Conservation (phyloP, 495 filamentous ascomycete genomes). For the Penicillium desertorum region DNA sequence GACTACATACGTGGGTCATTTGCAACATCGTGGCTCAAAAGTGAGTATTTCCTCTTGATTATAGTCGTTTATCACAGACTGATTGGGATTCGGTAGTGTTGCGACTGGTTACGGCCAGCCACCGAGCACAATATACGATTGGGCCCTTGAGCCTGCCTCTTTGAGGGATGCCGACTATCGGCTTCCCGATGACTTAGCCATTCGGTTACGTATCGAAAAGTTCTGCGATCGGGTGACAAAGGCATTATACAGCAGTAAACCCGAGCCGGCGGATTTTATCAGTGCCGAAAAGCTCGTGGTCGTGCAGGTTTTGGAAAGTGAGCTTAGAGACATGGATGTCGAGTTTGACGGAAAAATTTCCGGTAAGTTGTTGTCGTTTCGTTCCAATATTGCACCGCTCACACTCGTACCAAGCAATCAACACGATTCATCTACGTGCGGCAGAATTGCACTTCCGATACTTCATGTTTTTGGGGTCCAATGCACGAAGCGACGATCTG, state of each 20-base stretch:
- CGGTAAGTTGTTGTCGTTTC: slow-evolving; percentile 57
- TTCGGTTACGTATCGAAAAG: slow-evolving; percentile 75
- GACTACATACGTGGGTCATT: slow-evolving; percentile 85
- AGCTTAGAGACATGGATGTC: slow-evolving; percentile 54
- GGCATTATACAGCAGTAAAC: slow-evolving; percentile 78
- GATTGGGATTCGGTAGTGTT: slow-evolving; percentile 51
- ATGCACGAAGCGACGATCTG: slow-evolving; percentile 69
- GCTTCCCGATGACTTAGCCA: slow-evolving; percentile 64
- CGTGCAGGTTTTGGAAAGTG: slow-evolving; percentile 54
- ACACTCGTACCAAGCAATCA: slow-evolving; percentile 58
- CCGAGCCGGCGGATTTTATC: slow-evolving; percentile 71
- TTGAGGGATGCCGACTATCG: slow-evolving; percentile 63
- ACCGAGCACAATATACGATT: slow-evolving; percentile 80
- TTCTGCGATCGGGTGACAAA: slow-evolving; percentile 86
- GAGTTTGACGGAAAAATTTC: slow-evolving; percentile 47
- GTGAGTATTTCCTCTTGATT: slow-evolving; percentile 34
- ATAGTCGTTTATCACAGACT: not conserved
- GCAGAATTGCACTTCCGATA: slow-evolving; percentile 48
- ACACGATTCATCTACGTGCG: slow-evolving; percentile 50
- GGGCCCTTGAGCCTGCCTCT: slow-evolving; percentile 69
- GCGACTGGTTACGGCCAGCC: slow-evolving; percentile 91
- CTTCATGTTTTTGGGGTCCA: slow-evolving; percentile 49
- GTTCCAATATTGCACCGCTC: slow-evolving; percentile 62
- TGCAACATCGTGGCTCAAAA: slow-evolving; percentile 89
- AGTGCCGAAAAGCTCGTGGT: slow-evolving; percentile 69